These are phyloP conservation scores for Binderoboletus segoi DNA, from an alignment of 1,284 basidiomycete species.

Conservation along the genomic window DNA sequence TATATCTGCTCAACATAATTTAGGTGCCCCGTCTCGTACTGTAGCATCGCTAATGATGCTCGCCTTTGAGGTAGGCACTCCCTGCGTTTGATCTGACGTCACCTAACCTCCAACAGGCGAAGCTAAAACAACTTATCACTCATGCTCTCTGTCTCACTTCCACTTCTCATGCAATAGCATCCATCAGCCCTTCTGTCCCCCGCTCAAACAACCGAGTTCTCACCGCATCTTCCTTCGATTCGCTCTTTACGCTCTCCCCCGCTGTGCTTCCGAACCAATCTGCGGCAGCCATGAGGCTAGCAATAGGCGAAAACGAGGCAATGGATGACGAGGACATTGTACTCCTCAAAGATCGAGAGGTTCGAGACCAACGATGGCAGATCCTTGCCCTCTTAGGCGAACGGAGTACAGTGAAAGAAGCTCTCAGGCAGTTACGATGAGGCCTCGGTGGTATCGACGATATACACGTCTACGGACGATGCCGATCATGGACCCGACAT, in stretches of 20 bases:
- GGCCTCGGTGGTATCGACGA: not conserved
- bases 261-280: constrained; percentile 75
- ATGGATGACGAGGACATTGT: constrained; percentile 54
- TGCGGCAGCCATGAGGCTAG: constrained; percentile 70
- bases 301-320: constrained; percentile 58
- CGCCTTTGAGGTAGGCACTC: constrained; percentile 64
- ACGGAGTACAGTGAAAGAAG: constrained; percentile 71
- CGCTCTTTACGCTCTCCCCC: constrained; percentile 75
- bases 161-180: constrained; percentile 72
- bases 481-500: not conserved
- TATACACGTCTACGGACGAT: not conserved
- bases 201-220: constrained; percentile 55
- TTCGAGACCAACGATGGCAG: constrained; percentile 71
- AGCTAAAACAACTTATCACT: constrained; percentile 79
- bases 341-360: constrained; percentile 63
- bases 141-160: constrained; percentile 76
- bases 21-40: constrained; percentile 58
- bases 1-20: constrained; percentile 75
- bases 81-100: not conserved
- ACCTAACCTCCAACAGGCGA: constrained; percentile 51
- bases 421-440: constrained; percentile 44
- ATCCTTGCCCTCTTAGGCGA: constrained; percentile 73
- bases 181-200: constrained; percentile 65
- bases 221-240: constrained; percentile 68
- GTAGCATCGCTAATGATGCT: constrained; percentile 73